A percentile compares a stretch with the other conserved stretches of the same genome.
phyloP scores from a whole-genome alignment of 352 stramenopile genomes.

The Elongisporangium prolatum region DNA sequence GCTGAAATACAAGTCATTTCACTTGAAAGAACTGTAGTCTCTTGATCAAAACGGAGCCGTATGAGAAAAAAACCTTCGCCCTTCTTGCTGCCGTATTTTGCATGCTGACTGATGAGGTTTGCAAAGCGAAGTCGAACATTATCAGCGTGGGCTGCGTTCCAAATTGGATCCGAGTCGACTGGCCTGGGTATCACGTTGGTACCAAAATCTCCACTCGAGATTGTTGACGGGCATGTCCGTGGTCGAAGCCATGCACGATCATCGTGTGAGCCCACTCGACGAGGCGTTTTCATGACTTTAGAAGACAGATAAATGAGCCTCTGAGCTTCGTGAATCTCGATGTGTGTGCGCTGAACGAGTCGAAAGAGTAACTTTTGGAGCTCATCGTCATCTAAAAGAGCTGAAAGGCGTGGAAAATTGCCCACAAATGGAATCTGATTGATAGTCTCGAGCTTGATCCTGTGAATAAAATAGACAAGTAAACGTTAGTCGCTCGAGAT shows the following conservation, averaged over 20 bases:
- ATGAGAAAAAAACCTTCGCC: neutral
- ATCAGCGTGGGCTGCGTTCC: neutral
- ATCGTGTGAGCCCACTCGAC: constrained; percentile 3
- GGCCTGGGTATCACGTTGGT: neutral
- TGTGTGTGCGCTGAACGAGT: constrained; percentile 44
- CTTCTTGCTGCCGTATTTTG: neutral
- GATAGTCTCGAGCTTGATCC: constrained; percentile 75
- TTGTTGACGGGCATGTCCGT: constrained; percentile 47
- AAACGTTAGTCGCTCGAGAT: too few species aligned
- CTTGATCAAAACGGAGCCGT: neutral
- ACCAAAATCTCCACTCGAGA: constrained; percentile 17
- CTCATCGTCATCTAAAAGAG: constrained; percentile 53
- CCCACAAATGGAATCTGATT: constrained; percentile 28
- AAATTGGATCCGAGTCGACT: neutral
- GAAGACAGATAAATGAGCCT: neutral
- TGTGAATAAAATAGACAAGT: too few species aligned
- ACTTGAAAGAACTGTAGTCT: neutral
- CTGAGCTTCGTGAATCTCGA: constrained; percentile 23
- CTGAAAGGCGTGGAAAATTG: constrained; percentile 68
- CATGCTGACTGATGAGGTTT: neutral
- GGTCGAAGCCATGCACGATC: constrained; percentile 18
- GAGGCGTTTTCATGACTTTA: constrained; percentile 3
- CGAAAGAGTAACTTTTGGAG: constrained; percentile 53
- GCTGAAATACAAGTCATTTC: neutral
- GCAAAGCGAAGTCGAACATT: neutral